Conservation (phyloP, 192 early-diverging fungal species). For the Coemansia sp. region DNA sequence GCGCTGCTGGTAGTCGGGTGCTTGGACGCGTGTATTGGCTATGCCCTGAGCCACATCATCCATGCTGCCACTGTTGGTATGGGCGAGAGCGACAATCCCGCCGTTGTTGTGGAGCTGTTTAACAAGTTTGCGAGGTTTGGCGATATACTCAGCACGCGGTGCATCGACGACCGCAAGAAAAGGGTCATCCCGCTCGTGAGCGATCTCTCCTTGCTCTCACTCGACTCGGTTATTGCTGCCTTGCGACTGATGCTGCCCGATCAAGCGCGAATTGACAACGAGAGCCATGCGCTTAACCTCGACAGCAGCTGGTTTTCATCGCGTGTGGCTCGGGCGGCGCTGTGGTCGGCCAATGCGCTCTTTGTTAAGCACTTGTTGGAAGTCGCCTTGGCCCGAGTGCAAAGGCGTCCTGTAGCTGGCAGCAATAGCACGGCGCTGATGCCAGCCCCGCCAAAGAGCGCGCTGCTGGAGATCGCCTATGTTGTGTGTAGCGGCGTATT, state of each 20-base stretch:
- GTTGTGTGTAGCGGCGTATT: slow-evolving; percentile 27
- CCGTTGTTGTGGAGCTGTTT: slow-evolving; percentile 27
- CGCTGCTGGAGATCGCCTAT: slow-evolving; percentile 22
- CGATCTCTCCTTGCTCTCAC: slow-evolving; percentile 28
- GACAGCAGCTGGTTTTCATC: slow-evolving; percentile 8
- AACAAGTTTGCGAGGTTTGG: slow-evolving; percentile 20
- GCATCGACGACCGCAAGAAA: slow-evolving; percentile 27
- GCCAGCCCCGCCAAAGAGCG: not conserved
- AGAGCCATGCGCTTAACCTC: slow-evolving; percentile 12
- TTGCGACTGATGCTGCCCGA: slow-evolving; percentile 27
- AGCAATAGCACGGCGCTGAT: not conserved
- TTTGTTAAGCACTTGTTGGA: slow-evolving; percentile 35
- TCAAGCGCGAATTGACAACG: not conserved
- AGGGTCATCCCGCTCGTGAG: slow-evolving; percentile 9
- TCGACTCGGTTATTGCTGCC: not conserved
- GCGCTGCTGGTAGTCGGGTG: slow-evolving; percentile 56
- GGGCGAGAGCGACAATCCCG: slow-evolving; percentile 1
- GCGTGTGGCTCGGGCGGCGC: not conserved
- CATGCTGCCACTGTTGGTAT: not conserved
- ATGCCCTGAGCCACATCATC: slow-evolving; percentile 19
- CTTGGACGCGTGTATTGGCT: slow-evolving; percentile 56
- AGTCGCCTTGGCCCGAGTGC: slow-evolving; percentile 15
- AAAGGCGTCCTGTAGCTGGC: not conserved
- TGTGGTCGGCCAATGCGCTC: slow-evolving; percentile 22
- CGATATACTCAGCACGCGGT: slow-evolving; percentile 30